These are phyloP conservation scores for Zhuliangozyma parablackwelliae DNA, from an alignment of 1,139 yeast genomes.

Conservation along the genomic window DNA sequence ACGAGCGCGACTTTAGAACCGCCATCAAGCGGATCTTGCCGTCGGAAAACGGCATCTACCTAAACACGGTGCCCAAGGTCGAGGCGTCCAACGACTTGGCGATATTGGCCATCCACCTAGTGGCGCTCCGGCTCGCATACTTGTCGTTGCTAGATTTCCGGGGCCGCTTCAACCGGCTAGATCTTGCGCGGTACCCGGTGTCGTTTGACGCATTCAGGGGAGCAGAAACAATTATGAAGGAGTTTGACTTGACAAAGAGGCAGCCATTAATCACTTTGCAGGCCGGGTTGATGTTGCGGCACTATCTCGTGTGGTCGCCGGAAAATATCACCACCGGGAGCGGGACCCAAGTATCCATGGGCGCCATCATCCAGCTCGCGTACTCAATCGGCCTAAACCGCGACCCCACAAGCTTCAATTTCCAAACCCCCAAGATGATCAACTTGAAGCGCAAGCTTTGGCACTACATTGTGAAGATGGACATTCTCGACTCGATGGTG, in stretches of 20 bases:
- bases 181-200: slow-evolving; percentile 22
- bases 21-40: slow-evolving; percentile 16
- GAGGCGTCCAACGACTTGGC: slow-evolving; percentile 25
- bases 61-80: slow-evolving; percentile 14
- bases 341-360: slow-evolving; percentile 16
- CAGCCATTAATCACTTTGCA: slow-evolving; percentile 47
- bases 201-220: slow-evolving; percentile 24
- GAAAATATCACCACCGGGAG: slow-evolving; percentile 20
- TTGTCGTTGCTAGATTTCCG: slow-evolving; percentile 15
- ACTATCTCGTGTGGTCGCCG: slow-evolving; percentile 25
- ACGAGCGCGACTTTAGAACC: slow-evolving; percentile 24
- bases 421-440: slow-evolving; percentile 1
- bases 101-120: slow-evolving; percentile 19
- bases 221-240: slow-evolving; percentile 32
- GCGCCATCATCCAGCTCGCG: slow-evolving; percentile 46
- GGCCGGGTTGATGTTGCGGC: slow-evolving; percentile 30
- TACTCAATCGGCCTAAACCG: slow-evolving; percentile 49
- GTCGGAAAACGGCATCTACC: slow-evolving; percentile 11
- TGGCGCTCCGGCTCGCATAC: slow-evolving; percentile 24
- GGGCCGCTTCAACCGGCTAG: neutral
- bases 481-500: slow-evolving; percentile 13
- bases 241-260: slow-evolving; percentile 32
- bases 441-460: slow-evolving; percentile 47
- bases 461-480: slow-evolving; percentile 21
- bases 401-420: slow-evolving; percentile 39